Conservation (phyloP, 306 rosid species). For the Sesbania bispinosa region DNA sequence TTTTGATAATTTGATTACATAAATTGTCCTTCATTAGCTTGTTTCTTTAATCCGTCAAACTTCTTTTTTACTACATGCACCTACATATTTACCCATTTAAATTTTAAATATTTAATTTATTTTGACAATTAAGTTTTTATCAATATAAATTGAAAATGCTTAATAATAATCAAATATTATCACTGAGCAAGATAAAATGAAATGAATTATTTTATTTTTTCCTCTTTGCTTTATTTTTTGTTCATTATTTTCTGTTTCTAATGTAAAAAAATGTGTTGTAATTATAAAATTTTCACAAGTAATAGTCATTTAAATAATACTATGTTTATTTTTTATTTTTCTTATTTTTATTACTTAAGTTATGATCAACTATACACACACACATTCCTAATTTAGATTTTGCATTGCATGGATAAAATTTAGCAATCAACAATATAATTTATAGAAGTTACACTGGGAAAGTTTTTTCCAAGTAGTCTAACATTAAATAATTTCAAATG, state of each 20-base stretch:
- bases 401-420: background rate
- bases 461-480: background rate
- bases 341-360: background rate
- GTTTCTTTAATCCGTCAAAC: background rate
- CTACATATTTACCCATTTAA: background rate
- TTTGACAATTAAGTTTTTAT: background rate
- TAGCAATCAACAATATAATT: background rate
- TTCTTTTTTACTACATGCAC: background rate
- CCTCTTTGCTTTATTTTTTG: background rate
- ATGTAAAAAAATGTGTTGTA: background rate
- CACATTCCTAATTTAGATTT: background rate
- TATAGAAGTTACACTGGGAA: background rate
- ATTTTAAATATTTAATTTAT: too few species aligned
- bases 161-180: too few species aligned
- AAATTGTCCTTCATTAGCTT: background rate
- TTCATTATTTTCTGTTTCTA: background rate
- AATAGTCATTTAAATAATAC: background rate
- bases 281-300: background rate
- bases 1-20: background rate
- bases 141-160: too few species aligned
- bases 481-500: background rate
- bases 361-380: background rate
- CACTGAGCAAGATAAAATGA: too few species aligned
- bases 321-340: background rate
- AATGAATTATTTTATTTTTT: too few species aligned